A percentile compares a stretch with the other conserved stretches of the same genome.
Conservation (phyloP, 768 basidiomycete species). For the Suillus sp. region DNA sequence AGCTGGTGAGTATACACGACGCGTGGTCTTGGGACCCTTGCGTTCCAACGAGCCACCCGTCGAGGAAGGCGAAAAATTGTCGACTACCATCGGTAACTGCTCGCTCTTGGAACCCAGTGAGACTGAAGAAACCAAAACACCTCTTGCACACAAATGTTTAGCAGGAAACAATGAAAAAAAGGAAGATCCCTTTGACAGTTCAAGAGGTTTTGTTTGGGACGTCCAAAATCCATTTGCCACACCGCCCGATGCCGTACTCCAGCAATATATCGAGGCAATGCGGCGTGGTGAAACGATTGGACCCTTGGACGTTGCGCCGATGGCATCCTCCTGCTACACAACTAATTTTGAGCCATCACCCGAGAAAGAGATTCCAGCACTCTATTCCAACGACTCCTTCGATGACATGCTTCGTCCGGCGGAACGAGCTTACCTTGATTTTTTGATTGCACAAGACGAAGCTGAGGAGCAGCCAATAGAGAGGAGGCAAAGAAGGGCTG, state of each 20-base stretch:
- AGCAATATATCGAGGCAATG: constrained; percentile 4
- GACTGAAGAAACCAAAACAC: constrained; percentile 9
- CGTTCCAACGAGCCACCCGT: neutral
- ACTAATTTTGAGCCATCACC: neutral
- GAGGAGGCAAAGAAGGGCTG: constrained; percentile 12
- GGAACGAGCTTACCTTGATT: constrained; percentile 9
- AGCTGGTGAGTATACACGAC: neutral
- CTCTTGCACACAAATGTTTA: neutral
- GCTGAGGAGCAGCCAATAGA: constrained; percentile 8
- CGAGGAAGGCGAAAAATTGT: neutral
- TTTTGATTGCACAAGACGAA: constrained; percentile 7
- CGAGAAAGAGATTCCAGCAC: neutral
- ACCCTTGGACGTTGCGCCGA: constrained; percentile 5
- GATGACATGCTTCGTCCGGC: neutral
- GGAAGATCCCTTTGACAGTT: neutral
- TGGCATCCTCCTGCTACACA: neutral
- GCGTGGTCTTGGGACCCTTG: constrained; percentile 8
- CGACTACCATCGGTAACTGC: constrained; percentile 1
- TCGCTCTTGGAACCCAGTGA: constrained; percentile 10
- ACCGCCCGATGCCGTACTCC: constrained; percentile 7
- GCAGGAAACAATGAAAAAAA: neutral
- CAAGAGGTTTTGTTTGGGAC: constrained; percentile 21
- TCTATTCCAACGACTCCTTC: neutral
- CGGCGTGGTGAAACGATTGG: constrained; percentile 7
- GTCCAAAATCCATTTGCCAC: constrained; percentile 17